A percentile compares a stretch with the other conserved stretches of the same genome.
These are phyloP conservation scores for Tetrahymena thermophila DNA, from an alignment of 73 alveolate species.

Conservation along the genomic window DNA sequence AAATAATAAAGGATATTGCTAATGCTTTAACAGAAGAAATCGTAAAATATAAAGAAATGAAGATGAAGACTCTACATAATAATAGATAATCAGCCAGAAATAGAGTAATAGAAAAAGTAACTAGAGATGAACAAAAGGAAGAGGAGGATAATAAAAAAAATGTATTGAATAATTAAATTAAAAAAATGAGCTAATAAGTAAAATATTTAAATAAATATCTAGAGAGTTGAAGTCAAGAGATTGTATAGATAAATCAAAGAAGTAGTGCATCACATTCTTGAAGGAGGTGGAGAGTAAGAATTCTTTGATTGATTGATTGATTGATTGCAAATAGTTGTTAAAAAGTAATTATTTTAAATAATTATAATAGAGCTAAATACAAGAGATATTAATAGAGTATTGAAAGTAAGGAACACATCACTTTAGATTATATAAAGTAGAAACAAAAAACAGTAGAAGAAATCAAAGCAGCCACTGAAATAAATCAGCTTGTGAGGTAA, in stretches of 20 bases:
- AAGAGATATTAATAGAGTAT: not conserved
- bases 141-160: not conserved
- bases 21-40: not conserved
- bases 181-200: not conserved
- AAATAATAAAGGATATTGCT: not conserved
- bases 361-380: not conserved
- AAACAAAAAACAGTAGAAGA: not conserved
- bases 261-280: not conserved
- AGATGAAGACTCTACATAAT: not conserved
- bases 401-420: not conserved
- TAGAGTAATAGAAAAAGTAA: not conserved
- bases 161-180: not conserved
- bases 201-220: not conserved
- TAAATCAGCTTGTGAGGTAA: not conserved
- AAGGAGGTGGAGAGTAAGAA: conserved; percentile 1
- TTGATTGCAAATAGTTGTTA: no score
- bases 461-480: not conserved
- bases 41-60: not conserved
- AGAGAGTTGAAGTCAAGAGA: not conserved
- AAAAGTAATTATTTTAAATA: no score
- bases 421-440: not conserved
- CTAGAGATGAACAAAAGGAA: not conserved
- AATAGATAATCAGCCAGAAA: not conserved
- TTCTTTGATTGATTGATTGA: no score
- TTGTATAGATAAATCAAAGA: not conserved